Base-by-base conservation (phyloP, 768 basidiomycete genomes). In the Leccinum subtestaceum region DNA sequence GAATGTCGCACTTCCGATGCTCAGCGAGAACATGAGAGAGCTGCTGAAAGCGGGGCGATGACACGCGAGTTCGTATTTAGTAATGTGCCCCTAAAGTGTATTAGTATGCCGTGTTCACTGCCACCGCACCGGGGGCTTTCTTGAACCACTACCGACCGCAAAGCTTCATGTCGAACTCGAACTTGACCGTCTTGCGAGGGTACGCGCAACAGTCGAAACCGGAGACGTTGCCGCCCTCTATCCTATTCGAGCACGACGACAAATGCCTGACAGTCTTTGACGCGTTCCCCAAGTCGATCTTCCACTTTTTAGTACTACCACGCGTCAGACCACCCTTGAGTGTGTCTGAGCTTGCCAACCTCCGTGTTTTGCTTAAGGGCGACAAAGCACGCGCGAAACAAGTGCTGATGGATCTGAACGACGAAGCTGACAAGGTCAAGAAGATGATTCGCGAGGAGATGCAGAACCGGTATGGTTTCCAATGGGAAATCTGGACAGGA, bases 261-360 rank as follows among this genome's bases (percentile, higher is more conserved):
- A 78, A 73, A 53, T 81, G 84, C 8, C 64, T 92, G 49, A 87
- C 86, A 5, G 75, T 94, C 54, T 89, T 84, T 67, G 92, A 94
- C 74, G 81, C 77, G 27, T 94, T 79, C 68, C 89, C 89, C 5
- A 94, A 94, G 73, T 86, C 91, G 5, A 87, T 85, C 56, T 95
- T 93, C 71, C 95, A 97, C 74, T 89, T 94, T 67, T 80, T 97
- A 47, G 73, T 96, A 56, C 78, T 96, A n/a, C 95, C 95, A 43
- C 82, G 86, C 66, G 53, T 72, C 60, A 64, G 48, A 43, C 65
- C 68, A 5, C 67, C 76, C 9, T 43, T 71, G 55, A 70, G 63
- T 54, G 71, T 71, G 45, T 62, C 67, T 50, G 78, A 80, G 31
- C 76, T 92, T 40, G 65, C 77, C 21, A 82, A 78, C 68, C 77